Evolutionary conservation across 2,329 filamentous ascomycete genomes (phyloP).

Genomic region (Colletotrichum truncatum): DNA sequence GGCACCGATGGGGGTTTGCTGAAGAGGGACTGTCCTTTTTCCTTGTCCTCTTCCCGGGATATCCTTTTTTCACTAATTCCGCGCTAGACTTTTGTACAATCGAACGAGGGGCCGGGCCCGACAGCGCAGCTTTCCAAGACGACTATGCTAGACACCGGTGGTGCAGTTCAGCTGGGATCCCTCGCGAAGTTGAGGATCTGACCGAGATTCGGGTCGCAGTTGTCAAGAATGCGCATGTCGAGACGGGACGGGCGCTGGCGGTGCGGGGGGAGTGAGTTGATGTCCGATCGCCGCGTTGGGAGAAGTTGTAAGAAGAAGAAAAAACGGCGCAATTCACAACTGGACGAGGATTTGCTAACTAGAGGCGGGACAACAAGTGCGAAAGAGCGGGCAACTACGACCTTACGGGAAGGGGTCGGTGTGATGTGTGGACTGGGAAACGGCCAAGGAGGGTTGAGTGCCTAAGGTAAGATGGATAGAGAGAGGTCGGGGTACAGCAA

Average conservation of each 20-base stretch:
- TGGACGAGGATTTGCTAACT: neutral
- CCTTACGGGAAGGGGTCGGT: neutral
- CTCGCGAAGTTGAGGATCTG: neutral
- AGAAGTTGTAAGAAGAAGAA: neutral
- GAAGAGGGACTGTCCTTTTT: neutral
- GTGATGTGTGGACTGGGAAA: neutral
- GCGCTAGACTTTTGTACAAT: constrained; percentile 2
- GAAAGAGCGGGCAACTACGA: neutral
- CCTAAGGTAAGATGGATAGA: neutral
- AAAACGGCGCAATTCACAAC: neutral
- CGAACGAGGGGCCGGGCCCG: neutral
- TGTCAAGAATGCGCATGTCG: constrained; percentile 21
- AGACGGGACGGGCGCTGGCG: neutral
- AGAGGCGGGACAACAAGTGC: neutral
- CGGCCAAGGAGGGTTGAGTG: neutral
- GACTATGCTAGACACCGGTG: neutral
- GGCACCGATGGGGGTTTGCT: constrained; percentile 4
- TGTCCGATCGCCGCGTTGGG: neutral
- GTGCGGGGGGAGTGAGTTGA: neutral
- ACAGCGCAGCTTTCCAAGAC: neutral
- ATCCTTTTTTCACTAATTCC: neutral
- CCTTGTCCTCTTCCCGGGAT: neutral
- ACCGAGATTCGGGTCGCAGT: constrained; percentile 2
- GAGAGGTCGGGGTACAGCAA: no score
- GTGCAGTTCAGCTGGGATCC: constrained; percentile 1